Evolutionary conservation across 2,329 filamentous ascomycete genomes (phyloP).

Genomic region (Colletotrichum tabaci): DNA sequence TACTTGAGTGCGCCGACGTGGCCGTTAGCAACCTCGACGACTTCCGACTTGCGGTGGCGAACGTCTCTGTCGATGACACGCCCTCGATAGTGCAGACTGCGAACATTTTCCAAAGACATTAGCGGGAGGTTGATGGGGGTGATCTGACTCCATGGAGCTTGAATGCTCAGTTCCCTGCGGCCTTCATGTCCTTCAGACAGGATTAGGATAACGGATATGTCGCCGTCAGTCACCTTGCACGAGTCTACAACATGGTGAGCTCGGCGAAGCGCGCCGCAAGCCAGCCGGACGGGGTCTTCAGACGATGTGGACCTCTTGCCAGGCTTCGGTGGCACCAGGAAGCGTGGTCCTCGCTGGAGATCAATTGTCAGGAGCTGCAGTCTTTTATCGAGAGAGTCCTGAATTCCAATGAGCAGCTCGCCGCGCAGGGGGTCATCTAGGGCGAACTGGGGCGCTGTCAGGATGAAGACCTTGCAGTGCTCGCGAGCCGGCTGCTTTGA

Average conservation of each 20-base stretch:
- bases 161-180: conserved; percentile 77
- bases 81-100: conserved; percentile 70
- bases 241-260: conserved; percentile 80
- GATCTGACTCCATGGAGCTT: conserved; percentile 82
- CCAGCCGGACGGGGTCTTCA: conserved; percentile 58
- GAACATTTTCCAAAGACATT: conserved; percentile 72
- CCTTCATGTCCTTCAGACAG: conserved; percentile 77
- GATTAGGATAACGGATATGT: conserved; percentile 78
- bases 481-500: conserved; percentile 66
- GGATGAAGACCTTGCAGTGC: conserved; percentile 77
- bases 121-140: conserved; percentile 76
- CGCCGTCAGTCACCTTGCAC: conserved; percentile 78
- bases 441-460: conserved; percentile 71
- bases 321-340: conserved; percentile 43
- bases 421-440: conserved; percentile 67
- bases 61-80: conserved; percentile 68
- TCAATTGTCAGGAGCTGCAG: conserved; percentile 78
- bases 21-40: conserved; percentile 62
- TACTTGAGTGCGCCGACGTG: conserved; percentile 71
- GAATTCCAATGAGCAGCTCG: conserved; percentile 76
- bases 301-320: conserved; percentile 45
- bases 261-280: conserved; percentile 67
- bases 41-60: conserved; percentile 59
- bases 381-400: conserved; percentile 77
- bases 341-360: conserved; percentile 49